Percentiles rank a stretch among this genome's conserved stretches.
Evolutionary conservation across 176 grass and related monocot genomes (phyloP).

Genomic region (sorghum (Sorghum bicolor)): Sorghum_bicolor_NCBIv3 NC_012879.2:3988501-3989000

Average conservation of each 20-base stretch:
- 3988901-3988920: slow-evolving; percentile 31
- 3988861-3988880: slow-evolving; percentile 49
- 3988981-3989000: too few species aligned
- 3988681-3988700: background rate
- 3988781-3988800: slow-evolving; percentile 24
- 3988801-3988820: slow-evolving; percentile 51
- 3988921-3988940: background rate
- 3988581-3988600: background rate
- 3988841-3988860: slow-evolving; percentile 63
- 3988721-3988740: background rate
- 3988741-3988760: background rate
- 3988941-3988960: too few species aligned
- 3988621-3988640: background rate
- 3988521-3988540: background rate
- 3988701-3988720: background rate
- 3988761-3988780: background rate
- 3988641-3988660: background rate
- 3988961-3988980: too few species aligned
- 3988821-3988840: slow-evolving; percentile 79
- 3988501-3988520: background rate
- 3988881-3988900: slow-evolving; percentile 50
- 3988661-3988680: background rate
- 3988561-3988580: background rate
- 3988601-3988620: background rate
- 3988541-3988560: background rate